Percentiles rank a stretch among this genome's conserved stretches.
Evolutionary conservation across 306 rosid genomes (phyloP).

Genomic region (Cicer yamashitae): DNA sequence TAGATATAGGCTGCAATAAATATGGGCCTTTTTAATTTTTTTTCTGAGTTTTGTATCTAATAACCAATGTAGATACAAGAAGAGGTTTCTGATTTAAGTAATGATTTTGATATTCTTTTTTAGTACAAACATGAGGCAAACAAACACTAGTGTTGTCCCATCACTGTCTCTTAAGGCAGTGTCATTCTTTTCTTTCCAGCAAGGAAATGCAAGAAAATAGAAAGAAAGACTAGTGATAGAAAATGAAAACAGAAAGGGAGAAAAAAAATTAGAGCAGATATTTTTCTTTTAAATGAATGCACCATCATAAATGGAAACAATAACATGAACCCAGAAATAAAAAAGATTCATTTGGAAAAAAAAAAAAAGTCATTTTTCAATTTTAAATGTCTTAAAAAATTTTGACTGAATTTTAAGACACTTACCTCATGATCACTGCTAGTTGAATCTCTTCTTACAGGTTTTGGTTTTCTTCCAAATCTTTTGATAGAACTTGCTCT

Average conservation of each 20-base stretch:
- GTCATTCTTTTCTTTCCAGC: constrained; percentile 37
- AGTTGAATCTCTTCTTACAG: constrained; percentile 75
- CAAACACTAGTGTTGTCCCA: constrained; percentile 47
- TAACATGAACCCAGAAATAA: too few relatives aligned
- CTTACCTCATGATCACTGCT: constrained; percentile 81
- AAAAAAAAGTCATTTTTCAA: too few relatives aligned
- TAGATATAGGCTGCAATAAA: neutral
- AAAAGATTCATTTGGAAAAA: too few relatives aligned
- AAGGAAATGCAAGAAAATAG: neutral
- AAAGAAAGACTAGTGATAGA: neutral
- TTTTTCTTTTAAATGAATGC: too few relatives aligned
- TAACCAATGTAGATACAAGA: constrained; percentile 19
- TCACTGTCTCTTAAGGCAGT: constrained; percentile 39
- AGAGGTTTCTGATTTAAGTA: constrained; percentile 2
- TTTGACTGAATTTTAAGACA: neutral
- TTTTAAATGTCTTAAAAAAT: neutral
- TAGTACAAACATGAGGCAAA: constrained; percentile 17
- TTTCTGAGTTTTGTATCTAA: neutral
- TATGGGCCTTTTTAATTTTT: neutral
- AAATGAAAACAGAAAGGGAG: too few relatives aligned
- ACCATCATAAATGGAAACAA: too few relatives aligned
- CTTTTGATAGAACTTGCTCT: constrained; percentile 75
- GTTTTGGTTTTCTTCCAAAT: constrained; percentile 81
- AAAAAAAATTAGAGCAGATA: too few relatives aligned
- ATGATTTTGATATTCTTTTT: constrained; percentile 40